Percentiles rank a stretch among this genome's conserved stretches.
phyloP scores from a whole-genome alignment of 495 filamentous ascomycete species.

The Podospora comata region DNA sequence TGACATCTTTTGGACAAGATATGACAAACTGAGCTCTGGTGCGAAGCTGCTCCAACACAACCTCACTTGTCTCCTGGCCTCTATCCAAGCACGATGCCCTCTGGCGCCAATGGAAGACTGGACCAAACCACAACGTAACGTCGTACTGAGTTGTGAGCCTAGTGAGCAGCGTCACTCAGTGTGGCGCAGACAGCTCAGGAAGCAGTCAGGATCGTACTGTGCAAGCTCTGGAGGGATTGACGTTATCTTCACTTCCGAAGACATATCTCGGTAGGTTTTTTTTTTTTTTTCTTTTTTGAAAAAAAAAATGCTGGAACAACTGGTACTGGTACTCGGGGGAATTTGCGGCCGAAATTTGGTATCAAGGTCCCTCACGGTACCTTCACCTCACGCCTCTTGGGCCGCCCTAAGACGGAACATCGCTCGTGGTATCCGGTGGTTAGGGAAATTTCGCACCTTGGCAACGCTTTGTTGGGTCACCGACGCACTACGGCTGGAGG shows the following conservation, averaged over 20 bases:
- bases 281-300: too few relatives aligned
- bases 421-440: not conserved
- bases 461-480: not conserved
- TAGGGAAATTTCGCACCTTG: conserved; percentile 6
- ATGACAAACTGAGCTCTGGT: not conserved
- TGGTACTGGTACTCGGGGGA: not conserved
- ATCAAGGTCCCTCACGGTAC: not conserved
- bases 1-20: not conserved
- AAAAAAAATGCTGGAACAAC: not conserved
- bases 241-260: not conserved
- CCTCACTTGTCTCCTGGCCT: too few relatives aligned
- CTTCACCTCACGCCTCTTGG: not conserved
- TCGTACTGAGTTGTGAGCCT: not conserved
- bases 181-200: not conserved
- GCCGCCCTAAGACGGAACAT: conserved; percentile 4
- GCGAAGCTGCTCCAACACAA: not conserved
- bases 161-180: not conserved
- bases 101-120: not conserved
- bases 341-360: conserved; percentile 3
- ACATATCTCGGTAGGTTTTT: not conserved
- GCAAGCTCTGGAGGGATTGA: not conserved
- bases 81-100: not conserved
- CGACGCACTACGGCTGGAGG: not conserved
- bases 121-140: not conserved
- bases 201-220: not conserved